Evolutionary conservation across 73 alveolate genomes (phyloP).

Genomic region (Paramecium primaurelia): DNA sequence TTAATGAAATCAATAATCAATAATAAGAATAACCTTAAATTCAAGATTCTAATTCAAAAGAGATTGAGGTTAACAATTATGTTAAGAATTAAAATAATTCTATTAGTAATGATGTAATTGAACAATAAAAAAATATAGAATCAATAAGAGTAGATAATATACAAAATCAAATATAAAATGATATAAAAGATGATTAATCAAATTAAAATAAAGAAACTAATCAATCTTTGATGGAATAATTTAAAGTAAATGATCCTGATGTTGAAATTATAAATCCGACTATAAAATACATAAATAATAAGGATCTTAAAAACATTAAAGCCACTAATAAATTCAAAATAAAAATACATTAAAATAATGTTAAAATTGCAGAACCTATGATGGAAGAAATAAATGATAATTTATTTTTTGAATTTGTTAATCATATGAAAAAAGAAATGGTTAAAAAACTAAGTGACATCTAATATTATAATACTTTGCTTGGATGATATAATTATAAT

Average conservation of each 20-base stretch:
- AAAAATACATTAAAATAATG: neutral
- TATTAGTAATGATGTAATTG: neutral
- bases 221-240: neutral
- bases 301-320: neutral
- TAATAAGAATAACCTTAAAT: neutral
- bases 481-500: neutral
- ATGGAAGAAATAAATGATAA: neutral
- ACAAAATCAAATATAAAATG: neutral
- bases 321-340: neutral
- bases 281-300: neutral
- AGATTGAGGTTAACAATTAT: neutral
- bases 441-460: neutral
- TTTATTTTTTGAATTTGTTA: neutral
- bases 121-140: neutral
- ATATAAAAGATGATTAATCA: neutral
- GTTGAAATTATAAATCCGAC: neutral
- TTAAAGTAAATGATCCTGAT: neutral
- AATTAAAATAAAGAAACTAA: neutral
- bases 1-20: neutral
- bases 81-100: neutral
- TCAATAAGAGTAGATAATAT: neutral
- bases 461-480: neutral
- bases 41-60: neutral
- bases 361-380: neutral
- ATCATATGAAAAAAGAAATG: slow-evolving; percentile 2